These are phyloP conservation scores for Lentinula detonsa DNA, from an alignment of 768 basidiomycete species.

Conservation along the genomic window DNA sequence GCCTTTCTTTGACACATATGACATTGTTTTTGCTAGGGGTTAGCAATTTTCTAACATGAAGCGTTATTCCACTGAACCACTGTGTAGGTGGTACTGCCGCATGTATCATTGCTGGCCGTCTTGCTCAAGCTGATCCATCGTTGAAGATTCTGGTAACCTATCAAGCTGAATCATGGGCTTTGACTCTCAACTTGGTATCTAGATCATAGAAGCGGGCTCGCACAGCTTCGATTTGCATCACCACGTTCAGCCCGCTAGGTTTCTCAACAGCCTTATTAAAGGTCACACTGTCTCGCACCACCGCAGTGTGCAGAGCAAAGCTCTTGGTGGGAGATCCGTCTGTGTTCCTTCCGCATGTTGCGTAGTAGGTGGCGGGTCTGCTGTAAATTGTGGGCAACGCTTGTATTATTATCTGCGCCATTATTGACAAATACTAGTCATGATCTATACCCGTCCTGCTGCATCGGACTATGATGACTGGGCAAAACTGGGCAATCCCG, in stretches of 20 bases:
- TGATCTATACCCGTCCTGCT: conserved; percentile 36
- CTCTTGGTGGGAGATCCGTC: conserved; percentile 22
- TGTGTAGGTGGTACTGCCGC: conserved; percentile 26
- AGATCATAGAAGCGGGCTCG: conserved; percentile 35
- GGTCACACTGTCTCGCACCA: conserved; percentile 29
- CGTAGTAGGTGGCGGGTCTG: conserved; percentile 42
- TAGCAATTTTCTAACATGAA: background rate
- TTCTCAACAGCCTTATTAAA: conserved; percentile 24
- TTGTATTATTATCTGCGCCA: background rate
- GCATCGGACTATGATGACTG: conserved; percentile 45
- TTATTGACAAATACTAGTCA: conserved; percentile 9
- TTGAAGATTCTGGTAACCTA: conserved; percentile 30
- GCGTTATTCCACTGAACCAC: no score
- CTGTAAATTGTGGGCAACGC: conserved; percentile 33
- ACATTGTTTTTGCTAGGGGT: conserved; percentile 34
- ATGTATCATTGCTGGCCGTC: conserved; percentile 32
- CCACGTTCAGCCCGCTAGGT: conserved; percentile 36
- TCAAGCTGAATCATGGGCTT: conserved; percentile 19
- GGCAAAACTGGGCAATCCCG: conserved; percentile 31
- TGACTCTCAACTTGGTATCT: background rate
- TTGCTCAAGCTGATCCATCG: conserved; percentile 27
- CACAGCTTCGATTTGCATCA: conserved; percentile 24
- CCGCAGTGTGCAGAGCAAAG: conserved; percentile 23
- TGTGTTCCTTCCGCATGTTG: conserved; percentile 27
- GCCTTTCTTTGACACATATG: conserved; percentile 12